Conservation (phyloP, 495 filamentous ascomycete species). For the Beverwykella pulmonaria region DNA sequence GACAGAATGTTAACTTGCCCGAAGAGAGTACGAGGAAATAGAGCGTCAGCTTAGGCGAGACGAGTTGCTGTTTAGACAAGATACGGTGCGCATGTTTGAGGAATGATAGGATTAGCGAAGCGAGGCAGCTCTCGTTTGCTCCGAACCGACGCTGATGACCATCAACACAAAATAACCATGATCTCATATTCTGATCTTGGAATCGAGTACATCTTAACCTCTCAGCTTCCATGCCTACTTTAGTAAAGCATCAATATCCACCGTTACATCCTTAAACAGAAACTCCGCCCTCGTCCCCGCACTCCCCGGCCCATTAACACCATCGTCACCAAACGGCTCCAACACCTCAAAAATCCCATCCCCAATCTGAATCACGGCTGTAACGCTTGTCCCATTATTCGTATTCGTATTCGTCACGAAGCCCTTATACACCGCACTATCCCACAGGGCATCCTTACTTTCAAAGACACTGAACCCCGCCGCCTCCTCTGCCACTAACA, state of each 20-base stretch:
- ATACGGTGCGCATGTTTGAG: too few species aligned
- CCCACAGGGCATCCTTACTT: conserved; percentile 20
- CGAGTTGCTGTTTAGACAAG: too few species aligned
- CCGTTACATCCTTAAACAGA: conserved; percentile 17
- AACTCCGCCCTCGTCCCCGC: conserved; percentile 24
- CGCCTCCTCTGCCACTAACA: conserved; percentile 25
- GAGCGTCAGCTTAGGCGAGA: too few species aligned
- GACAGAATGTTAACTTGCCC: too few species aligned
- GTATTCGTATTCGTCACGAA: conserved; percentile 5
- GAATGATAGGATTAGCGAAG: too few species aligned
- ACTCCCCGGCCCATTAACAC: conserved; percentile 24
- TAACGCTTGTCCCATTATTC: conserved; percentile 7
- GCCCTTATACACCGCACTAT: conserved; percentile 18
- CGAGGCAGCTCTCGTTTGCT: too few species aligned
- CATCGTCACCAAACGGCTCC: conserved; percentile 35
- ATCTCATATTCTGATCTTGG: too few species aligned
- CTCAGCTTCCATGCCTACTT: conserved; percentile 12
- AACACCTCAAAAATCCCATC: conserved; percentile 22
- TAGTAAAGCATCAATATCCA: conserved; percentile 12
- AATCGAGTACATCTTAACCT: too few species aligned
- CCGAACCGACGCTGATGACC: too few species aligned
- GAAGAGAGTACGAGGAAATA: too few species aligned
- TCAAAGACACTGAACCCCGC: conserved; percentile 19
- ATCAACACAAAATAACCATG: too few species aligned
- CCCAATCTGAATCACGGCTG: conserved; percentile 17